Percentiles rank a stretch among this genome's conserved stretches.
phyloP scores from a whole-genome alignment of 306 rosid species.

The Alnus rubra region DNA sequence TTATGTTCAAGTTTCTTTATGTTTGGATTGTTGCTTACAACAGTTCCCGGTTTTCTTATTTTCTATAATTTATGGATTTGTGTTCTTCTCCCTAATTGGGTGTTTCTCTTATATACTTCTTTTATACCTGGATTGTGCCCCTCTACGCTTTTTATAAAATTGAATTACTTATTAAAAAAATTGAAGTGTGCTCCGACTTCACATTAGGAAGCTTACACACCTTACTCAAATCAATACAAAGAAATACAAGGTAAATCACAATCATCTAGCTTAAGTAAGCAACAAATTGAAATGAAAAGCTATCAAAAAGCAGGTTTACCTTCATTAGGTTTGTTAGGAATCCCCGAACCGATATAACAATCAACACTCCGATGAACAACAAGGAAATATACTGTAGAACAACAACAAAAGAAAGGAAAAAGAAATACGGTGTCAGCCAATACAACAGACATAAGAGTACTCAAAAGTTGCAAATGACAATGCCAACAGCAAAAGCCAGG shows the following conservation, averaged over 20 bases:
- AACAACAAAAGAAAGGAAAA: slow-evolving; percentile 19
- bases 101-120: no score
- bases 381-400: slow-evolving; percentile 83
- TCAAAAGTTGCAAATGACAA: neutral
- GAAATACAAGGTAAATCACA: neutral
- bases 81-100: no score
- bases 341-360: slow-evolving; percentile 93
- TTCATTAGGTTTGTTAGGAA: slow-evolving; percentile 96
- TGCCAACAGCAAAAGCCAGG: neutral
- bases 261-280: slow-evolving; percentile 7
- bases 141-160: no score
- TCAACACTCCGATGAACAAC: slow-evolving; percentile 87
- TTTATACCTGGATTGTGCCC: no score
- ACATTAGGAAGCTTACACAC: neutral
- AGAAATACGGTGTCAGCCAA: slow-evolving; percentile 21
- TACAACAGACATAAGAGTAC: neutral
- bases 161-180: no score
- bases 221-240: neutral
- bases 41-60: no score
- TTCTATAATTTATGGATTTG: no score
- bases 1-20: no score
- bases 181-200: neutral
- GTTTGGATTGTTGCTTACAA: no score
- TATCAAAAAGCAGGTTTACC: slow-evolving; percentile 47
- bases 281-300: slow-evolving; percentile 25